Base-by-base conservation (phyloP, 441 rosid genomes). In the Lepidium campestre region DNA sequence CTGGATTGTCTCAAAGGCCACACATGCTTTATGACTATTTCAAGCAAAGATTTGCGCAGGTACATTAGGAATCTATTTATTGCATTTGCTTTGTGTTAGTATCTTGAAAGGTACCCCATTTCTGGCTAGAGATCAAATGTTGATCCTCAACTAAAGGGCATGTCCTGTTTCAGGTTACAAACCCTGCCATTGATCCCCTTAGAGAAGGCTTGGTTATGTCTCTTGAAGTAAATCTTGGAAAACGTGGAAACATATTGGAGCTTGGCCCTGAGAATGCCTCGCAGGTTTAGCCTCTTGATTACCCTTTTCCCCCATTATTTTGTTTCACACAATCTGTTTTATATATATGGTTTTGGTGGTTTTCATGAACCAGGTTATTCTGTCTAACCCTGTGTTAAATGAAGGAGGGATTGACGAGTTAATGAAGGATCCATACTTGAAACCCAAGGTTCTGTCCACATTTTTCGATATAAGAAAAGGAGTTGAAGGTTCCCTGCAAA, bases 1-100 rank as follows among this genome's bases (percentile, higher is more conserved):
- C 96, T 54, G 80, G 83, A 55, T 65, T 94, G 80, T 94, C 98
- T 65, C 99, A 85, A 68, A 91, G 68, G 80, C 81, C 94, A 10
- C 99, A 94, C 56, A 80, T 91, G 97, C 94, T 94, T 69, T 94
- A 83, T 42, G 99, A 94, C 82, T 94, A 94, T 75, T 94, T 94
- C 69, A 94, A 94, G 85, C 99, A 94, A 82, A 87, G 99, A 65
- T 94, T 94, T 89, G 99, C 99, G 8, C 99, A 94, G 99, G 99
- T 89, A 68, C 72, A 74, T 46, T 9, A 37, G 35, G 23, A 13
- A 10, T 34, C 18, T 46, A 45, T n/a, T 25, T 27, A 22, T 36
- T 18, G 12, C 34, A 31, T 41, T 65, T 29, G 7, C 22, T 62
- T 41, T 2, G 47, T 37, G 6, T 15, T 17, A 20, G 32, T 32